Evolutionary conservation across 1,139 yeast species (phyloP), one percentile per base, ranked within the genome.

Genomic region (Kluyveromyces sp.): DNA sequence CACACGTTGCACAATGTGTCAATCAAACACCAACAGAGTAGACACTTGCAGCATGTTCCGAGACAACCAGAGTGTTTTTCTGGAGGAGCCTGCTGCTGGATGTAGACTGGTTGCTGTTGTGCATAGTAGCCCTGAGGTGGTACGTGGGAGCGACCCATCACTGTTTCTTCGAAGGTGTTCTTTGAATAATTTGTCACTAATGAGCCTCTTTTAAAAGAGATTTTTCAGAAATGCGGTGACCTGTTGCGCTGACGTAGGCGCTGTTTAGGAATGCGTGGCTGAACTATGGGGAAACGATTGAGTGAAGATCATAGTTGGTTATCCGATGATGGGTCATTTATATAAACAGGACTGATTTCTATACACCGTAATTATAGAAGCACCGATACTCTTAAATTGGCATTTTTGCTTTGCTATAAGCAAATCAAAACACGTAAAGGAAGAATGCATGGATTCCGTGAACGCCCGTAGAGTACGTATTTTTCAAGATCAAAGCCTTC

Each of bases 11-110:
- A 64, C n/a, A 57, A 48, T 52, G 60, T 33, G 28, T 64, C 65
- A 13, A 65, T 40, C 15, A 63, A 41, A 49, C 69, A 67, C 45
- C 70, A 68, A 49, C 71, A 62, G 49, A 71, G 67, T 37, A 66
- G 44, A 26, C 67, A 50, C 40, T 69, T 20, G 12, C 30, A 22
- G 15, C 68, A 57, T 50, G 70, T 68, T 4, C 64, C 60, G 43
- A 61, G 58, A 45, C 69, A 61, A 48, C 73, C 69, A 29, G 60
- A 56, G 13, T 53, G 51, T 4, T 52, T 60, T 29, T 61, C 51
- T 33, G 49, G 46, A 20, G 60, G 64, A 20, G 63, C 67, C 20
- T 61, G 65, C 45, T 66, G 71, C 54, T 68, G 73, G 4, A 65
- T 63, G 45, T 66, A 66, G 3, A 67, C 57, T 3, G 70, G 70